Evolutionary conservation across 352 stramenopile genomes (phyloP).

Genomic region (Globisporangium mamillatum): DNA sequence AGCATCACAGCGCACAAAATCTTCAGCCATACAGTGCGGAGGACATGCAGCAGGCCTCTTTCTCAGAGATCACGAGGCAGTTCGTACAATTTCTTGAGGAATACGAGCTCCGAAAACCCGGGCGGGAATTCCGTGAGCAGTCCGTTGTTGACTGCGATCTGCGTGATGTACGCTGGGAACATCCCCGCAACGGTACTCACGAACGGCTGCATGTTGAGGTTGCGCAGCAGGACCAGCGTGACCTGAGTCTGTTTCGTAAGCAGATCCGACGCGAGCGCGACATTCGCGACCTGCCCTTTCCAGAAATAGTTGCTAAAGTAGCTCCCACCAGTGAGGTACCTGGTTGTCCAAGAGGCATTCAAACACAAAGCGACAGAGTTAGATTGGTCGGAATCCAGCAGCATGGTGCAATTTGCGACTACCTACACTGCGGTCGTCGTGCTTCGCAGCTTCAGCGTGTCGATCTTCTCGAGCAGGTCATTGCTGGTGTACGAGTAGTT

Average conservation of each 20-base stretch:
- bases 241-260: not conserved
- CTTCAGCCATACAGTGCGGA: not conserved
- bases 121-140: not conserved
- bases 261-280: constrained; percentile 2
- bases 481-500: constrained; percentile 5
- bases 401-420: not conserved
- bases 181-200: not conserved
- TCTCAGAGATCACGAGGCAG: not conserved
- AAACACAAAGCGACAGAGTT: not conserved
- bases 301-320: not conserved
- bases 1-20: not conserved
- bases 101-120: not conserved
- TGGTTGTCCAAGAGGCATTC: not conserved
- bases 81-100: not conserved
- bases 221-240: not conserved
- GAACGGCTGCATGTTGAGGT: constrained; percentile 1
- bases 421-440: constrained; percentile 1
- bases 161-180: not conserved
- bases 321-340: not conserved
- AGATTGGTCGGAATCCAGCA: not conserved
- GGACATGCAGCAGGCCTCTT: not conserved
- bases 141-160: not conserved
- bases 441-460: not conserved
- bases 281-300: constrained; percentile 8
- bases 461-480: not conserved